phyloP scores from a whole-genome alignment of 2,329 filamentous ascomycete genomes.

The Escovopsis sp. region DNA sequence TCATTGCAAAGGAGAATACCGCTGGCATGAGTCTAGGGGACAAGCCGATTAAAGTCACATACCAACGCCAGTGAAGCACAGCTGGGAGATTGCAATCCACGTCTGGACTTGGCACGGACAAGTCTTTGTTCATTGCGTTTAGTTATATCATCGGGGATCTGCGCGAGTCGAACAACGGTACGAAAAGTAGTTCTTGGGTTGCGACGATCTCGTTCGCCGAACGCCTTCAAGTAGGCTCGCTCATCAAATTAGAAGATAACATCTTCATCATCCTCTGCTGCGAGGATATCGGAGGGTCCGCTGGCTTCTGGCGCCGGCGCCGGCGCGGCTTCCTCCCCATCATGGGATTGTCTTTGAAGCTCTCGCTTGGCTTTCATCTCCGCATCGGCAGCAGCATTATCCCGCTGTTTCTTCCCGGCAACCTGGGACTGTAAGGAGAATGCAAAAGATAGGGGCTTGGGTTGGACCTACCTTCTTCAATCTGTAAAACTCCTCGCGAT shows the following conservation, averaged over 20 bases:
- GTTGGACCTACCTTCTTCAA: conserved; percentile 56
- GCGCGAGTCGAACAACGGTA: not conserved
- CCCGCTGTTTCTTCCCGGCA: conserved; percentile 68
- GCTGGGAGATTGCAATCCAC: not conserved
- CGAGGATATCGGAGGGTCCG: conserved; percentile 48
- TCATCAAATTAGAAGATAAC: conserved; percentile 59
- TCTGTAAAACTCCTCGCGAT: conserved; percentile 95
- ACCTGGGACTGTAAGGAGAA: conserved; percentile 29
- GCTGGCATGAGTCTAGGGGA: conserved; percentile 66
- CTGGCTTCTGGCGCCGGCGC: conserved; percentile 13
- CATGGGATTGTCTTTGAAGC: conserved; percentile 21
- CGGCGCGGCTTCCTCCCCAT: conserved; percentile 15
- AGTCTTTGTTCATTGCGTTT: too few relatives aligned
- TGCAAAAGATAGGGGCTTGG: not conserved
- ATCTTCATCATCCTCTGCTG: conserved; percentile 65
- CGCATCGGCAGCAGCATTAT: conserved; percentile 55
- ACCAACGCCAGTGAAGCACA: conserved; percentile 64
- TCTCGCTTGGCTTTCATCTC: conserved; percentile 63
- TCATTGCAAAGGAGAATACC: conserved; percentile 85
- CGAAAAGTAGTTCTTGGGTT: conserved; percentile 3
- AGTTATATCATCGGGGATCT: not conserved
- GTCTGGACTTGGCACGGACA: not conserved
- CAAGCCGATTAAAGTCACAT: conserved; percentile 85
- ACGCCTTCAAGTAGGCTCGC: too few relatives aligned
- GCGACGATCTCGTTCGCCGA: not conserved